A percentile compares a stretch with the other conserved stretches of the same genome.
Evolutionary conservation across 2,329 filamentous ascomycete genomes (phyloP).

Genomic region (Aspergillus sp.): DNA sequence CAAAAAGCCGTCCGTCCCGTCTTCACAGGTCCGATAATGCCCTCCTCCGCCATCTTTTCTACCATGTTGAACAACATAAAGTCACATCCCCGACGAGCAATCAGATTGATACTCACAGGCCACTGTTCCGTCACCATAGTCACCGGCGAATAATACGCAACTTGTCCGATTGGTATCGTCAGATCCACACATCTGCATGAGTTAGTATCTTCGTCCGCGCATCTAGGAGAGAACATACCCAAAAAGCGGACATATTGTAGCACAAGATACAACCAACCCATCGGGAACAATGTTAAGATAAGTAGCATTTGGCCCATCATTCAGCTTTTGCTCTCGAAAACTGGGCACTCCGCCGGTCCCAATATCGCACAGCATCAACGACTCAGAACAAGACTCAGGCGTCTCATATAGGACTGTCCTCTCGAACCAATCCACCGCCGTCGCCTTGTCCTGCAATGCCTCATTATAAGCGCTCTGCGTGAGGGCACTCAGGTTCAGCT

Average conservation of each 20-base stretch:
- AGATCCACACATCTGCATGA: conserved; percentile 6
- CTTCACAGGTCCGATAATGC: conserved; percentile 6
- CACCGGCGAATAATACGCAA: conserved; percentile 6
- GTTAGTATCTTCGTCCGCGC: background rate
- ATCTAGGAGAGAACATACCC: conserved; percentile 5
- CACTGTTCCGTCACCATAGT: conserved; percentile 4
- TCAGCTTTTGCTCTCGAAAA: conserved; percentile 11
- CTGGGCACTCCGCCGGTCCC: conserved; percentile 21
- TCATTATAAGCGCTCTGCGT: conserved; percentile 4
- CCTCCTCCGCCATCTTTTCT: conserved; percentile 7
- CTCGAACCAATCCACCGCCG: conserved; percentile 24
- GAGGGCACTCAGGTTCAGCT: conserved; percentile 2
- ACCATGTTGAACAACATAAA: conserved; percentile 13
- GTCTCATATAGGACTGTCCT: conserved; percentile 18
- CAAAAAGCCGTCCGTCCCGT: conserved; percentile 9
- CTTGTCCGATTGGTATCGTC: conserved; percentile 12
- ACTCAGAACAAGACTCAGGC: conserved; percentile 22
- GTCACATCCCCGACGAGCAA: conserved; percentile 14
- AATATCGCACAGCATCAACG: conserved; percentile 25
- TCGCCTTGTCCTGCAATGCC: conserved; percentile 1
- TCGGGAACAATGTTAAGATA: conserved; percentile 6
- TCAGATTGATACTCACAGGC: conserved; percentile 10
- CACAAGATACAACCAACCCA: conserved; percentile 1
- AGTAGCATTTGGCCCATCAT: conserved; percentile 10
- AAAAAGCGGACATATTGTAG: conserved; percentile 10